Evolutionary conservation across 1,284 basidiomycete species (phyloP).

Genomic region (Coniferiporia weirii): DNA sequence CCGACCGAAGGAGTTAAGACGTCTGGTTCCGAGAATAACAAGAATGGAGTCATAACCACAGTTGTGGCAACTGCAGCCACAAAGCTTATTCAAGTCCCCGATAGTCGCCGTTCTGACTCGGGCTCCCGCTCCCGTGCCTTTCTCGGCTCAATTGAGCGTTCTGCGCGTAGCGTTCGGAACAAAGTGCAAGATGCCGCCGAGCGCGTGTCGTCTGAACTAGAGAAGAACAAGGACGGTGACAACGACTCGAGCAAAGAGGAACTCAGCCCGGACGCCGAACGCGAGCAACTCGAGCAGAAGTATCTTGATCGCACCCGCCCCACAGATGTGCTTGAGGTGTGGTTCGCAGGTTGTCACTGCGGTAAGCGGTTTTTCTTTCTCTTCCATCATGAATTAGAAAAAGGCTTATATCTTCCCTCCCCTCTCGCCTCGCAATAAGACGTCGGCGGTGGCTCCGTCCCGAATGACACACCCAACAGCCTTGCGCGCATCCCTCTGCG

Average conservation of each 20-base stretch:
- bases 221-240: background rate
- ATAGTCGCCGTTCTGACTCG: background rate
- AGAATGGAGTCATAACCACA: background rate
- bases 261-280: constrained; percentile 13
- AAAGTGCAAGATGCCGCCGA: constrained; percentile 9
- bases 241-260: constrained; percentile 6
- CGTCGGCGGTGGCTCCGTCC: constrained; percentile 36
- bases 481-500: constrained; percentile 42
- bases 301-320: constrained; percentile 15
- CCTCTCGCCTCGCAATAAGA: constrained; percentile 21
- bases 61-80: background rate
- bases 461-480: constrained; percentile 28
- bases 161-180: constrained; percentile 4
- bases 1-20: background rate
- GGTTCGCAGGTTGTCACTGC: constrained; percentile 28
- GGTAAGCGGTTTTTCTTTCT: constrained; percentile 15
- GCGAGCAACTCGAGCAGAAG: constrained; percentile 16
- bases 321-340: constrained; percentile 27
- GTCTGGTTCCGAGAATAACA: background rate
- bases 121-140: constrained; percentile 10
- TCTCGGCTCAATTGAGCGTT: constrained; percentile 10
- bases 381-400: background rate
- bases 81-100: background rate
- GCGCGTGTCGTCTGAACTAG: constrained; percentile 9
- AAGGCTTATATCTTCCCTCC: background rate